These are phyloP conservation scores for Hysterium pulicare DNA, from an alignment of 2,329 filamentous ascomycete genomes.

Conservation along the genomic window DNA sequence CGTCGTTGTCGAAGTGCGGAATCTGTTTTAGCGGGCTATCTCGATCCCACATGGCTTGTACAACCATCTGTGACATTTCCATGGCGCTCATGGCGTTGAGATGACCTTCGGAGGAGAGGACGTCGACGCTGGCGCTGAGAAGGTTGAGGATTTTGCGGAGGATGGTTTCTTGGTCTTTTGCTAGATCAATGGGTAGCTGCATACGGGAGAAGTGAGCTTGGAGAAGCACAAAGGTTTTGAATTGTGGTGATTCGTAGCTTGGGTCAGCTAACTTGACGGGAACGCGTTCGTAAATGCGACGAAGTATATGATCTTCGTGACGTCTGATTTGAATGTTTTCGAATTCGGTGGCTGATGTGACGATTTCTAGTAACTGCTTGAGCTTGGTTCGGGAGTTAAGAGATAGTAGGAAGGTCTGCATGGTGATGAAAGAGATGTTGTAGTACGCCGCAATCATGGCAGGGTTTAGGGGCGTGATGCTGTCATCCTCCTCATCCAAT, in stretches of 20 bases:
- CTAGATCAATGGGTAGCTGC: conserved; percentile 91
- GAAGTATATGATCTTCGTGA: conserved; percentile 83
- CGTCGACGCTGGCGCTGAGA: conserved; percentile 88
- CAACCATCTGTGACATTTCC: conserved; percentile 99
- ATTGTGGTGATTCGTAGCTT: conserved; percentile 89
- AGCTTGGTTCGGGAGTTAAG: conserved; percentile 86
- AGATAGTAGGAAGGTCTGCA: conserved; percentile 96
- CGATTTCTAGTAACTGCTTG: conserved; percentile 94
- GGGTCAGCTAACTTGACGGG: conserved; percentile 92
- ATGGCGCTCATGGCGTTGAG: conserved; percentile 97
- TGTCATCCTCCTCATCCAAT: conserved; percentile 83
- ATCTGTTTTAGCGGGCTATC: conserved; percentile 97
- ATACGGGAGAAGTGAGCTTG: conserved; percentile 97
- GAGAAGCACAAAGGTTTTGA: conserved; percentile 95
- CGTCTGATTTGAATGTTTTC: conserved; percentile 91
- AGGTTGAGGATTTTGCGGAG: conserved; percentile 81
- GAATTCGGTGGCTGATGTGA: conserved; percentile 95
- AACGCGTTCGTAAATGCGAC: conserved; percentile 88
- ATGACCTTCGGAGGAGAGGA: conserved; percentile 91
- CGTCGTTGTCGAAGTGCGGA: conserved; percentile 83
- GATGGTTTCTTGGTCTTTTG: conserved; percentile 91
- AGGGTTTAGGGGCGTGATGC: conserved; percentile 83
- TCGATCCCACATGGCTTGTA: conserved; percentile 98
- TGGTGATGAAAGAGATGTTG: conserved; percentile 98
- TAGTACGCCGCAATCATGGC: conserved; percentile 99